Evolutionary conservation across 345 rosid species (phyloP), one percentile per base, ranked within the genome.

Genomic region (Brassica rapa): DNA sequence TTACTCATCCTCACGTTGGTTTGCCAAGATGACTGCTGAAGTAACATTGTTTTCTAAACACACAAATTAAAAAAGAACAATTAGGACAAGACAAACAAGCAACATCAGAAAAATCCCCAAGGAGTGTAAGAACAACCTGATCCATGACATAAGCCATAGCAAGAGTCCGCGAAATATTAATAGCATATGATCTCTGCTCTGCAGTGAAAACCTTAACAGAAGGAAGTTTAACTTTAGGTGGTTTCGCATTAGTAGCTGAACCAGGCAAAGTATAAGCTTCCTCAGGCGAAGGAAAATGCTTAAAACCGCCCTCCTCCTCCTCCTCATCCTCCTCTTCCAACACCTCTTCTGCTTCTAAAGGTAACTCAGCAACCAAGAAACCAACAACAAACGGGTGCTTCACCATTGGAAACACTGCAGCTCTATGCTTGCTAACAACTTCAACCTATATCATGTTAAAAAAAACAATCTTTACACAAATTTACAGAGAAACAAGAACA

Each of bases 121-220:
- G 5, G 51, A 71, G 64, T 5, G 60, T 10, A 24, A 10, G 53
- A 73, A 62, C 64, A 68, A 92, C 97, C 98, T 94, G 97, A 83
- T 94, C 98, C 97, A 94, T 89, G 32, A 94, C 97, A 83, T 94
- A 90, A 0, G 97, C 97, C 95, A 92, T 89, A 61, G 97, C 98
- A 9, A 90, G 82, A 74, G 96, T 83, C 25, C 82, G 86, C 19
- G 92, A 84, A 23, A 92, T 94, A 70, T 89, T 86, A 61, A 89
- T 84, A 8, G 97, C 97, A 83, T 87, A 89, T 9, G 82, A 81
- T 82, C 87, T 89, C 85, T 89, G 90, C 68, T 89, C 96, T 77
- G 84, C 70, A 59, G 84, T 85, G 56, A 93, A 86, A 59, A 62
- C 82, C 77, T 71, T 79, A 69, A 71, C 82, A 70, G 82, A 77